Evolutionary conservation across 1,284 basidiomycete genomes (phyloP), one percentile per base, ranked within the genome.

Genomic region (Leccinum subrobustum): DNA sequence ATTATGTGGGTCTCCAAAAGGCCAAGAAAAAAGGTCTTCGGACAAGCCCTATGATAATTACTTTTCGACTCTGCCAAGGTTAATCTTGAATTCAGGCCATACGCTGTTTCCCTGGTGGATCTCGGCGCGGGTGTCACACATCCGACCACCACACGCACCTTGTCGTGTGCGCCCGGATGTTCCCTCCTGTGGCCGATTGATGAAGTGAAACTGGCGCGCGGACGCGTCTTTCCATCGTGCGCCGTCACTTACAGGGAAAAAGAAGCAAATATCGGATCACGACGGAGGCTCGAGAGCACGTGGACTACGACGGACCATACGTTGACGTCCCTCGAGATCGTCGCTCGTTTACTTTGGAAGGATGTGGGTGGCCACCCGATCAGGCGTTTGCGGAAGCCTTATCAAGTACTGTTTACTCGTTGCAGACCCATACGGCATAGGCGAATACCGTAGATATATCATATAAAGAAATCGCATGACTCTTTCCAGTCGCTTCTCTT

Each of bases 321-420:
- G 42, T 59, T 60, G 53, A 65, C 63, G 57, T 67, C 52, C 47
- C 52, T 64, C 12, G 16, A 47, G 68, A 69, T 71, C 69, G 37
- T 66, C 67, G 16, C 50, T 54, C 25, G 56, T 57, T 54, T 25
- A 11, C 53, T 68, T 64, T 69, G 67, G 70, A 72, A 68, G 48
- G 69, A 67, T 61, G 65, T 66, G 67, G 70, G 39, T 64, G 54
- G 53, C 57, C 63, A 58, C 59, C 50, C 58, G 65, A 65, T 69
- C 56, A 58, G 53, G 31, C 52, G 27, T 23, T 56, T 54, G 52
- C 29, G 39, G 52, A 60, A 56, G 18, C 4, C 7, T 50, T 25
- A 50, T 63, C 57, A 48, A 35, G 47, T 7, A 35, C 35, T 20
- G 52, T 51, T 44, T 53, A 6, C 20, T 27, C 37, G 25, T 58